Conservation (phyloP, 2,329 filamentous ascomycete genomes). For the Incumbomyces delicatus region DNA sequence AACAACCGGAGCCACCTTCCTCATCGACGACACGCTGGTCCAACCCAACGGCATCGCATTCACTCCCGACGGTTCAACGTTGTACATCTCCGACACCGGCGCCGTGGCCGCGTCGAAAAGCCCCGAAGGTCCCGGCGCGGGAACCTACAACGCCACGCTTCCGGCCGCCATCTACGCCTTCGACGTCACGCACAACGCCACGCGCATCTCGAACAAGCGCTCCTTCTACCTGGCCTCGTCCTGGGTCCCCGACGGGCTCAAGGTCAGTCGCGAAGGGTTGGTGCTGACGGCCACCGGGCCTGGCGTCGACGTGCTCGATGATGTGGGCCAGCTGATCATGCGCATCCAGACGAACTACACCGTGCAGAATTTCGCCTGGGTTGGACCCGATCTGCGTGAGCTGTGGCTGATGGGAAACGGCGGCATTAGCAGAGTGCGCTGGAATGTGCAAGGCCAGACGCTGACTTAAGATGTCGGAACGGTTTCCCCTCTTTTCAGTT, state of each 20-base stretch:
- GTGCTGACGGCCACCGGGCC: conserved; percentile 31
- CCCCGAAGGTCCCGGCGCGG: conserved; percentile 19
- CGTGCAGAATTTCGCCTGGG: conserved; percentile 38
- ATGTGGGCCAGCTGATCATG: conserved; percentile 28
- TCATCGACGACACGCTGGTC: conserved; percentile 31
- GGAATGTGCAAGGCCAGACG: conserved; percentile 28
- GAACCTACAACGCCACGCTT: conserved; percentile 16
- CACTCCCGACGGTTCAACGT: conserved; percentile 28
- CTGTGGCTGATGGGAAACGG: conserved; percentile 33
- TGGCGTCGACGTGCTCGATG: conserved; percentile 34
- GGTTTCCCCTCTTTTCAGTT: too few relatives aligned
- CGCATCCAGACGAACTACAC: conserved; percentile 35
- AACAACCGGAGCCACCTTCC: conserved; percentile 24
- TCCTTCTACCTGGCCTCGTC: conserved; percentile 31
- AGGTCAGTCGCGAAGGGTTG: conserved; percentile 33
- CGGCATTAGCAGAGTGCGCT: conserved; percentile 31
- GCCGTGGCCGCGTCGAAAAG: conserved; percentile 22
- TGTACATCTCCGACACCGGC: conserved; percentile 35
- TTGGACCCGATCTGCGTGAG: conserved; percentile 29
- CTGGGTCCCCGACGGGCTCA: conserved; percentile 34
- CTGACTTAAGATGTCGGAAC: too few relatives aligned
- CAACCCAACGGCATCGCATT: conserved; percentile 37
- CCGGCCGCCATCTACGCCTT: conserved; percentile 26
- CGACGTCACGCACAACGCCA: conserved; percentile 28
- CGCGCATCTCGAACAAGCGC: conserved; percentile 30